phyloP scores from a whole-genome alignment of 371 early-diverging fungal species.

The Funneliformis caledonium region DNA sequence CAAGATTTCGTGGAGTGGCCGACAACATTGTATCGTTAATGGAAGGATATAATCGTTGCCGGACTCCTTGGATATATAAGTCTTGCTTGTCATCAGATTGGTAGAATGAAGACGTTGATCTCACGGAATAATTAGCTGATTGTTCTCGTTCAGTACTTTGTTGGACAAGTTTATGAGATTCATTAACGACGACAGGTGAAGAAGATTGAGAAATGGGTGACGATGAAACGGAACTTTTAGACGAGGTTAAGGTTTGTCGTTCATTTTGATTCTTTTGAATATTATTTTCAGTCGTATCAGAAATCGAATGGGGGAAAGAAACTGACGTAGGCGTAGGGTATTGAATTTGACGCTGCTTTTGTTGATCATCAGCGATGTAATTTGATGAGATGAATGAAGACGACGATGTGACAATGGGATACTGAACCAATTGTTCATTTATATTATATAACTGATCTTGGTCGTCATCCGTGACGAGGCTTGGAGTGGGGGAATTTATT shows the following conservation, averaged over 20 bases:
- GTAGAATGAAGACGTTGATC: too few relatives aligned
- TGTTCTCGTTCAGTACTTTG: too few relatives aligned
- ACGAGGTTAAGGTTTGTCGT: not conserved
- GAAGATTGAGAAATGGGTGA: not conserved
- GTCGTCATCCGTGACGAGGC: not conserved
- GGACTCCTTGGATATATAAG: not conserved
- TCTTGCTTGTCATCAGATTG: not conserved
- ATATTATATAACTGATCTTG: not conserved
- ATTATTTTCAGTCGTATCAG: not conserved
- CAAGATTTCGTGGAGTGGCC: too few relatives aligned
- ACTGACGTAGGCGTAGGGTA: not conserved
- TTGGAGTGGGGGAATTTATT: not conserved
- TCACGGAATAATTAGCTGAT: too few relatives aligned
- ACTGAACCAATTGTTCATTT: too few relatives aligned
- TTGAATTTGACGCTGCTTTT: not conserved
- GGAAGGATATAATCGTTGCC: too few relatives aligned
- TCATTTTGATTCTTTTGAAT: too few relatives aligned
- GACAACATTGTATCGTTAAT: too few relatives aligned
- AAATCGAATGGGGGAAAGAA: not conserved
- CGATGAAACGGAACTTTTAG: not conserved
- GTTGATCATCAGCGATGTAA: not conserved
- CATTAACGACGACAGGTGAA: not conserved
- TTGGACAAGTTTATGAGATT: too few relatives aligned
- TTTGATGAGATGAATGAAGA: too few relatives aligned
- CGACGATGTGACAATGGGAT: too few relatives aligned